Percentiles rank a stretch among this genome's conserved stretches.
These are phyloP conservation scores for Clavulina sp. DNA, from an alignment of 768 basidiomycete genomes.

Conservation along the genomic window DNA sequence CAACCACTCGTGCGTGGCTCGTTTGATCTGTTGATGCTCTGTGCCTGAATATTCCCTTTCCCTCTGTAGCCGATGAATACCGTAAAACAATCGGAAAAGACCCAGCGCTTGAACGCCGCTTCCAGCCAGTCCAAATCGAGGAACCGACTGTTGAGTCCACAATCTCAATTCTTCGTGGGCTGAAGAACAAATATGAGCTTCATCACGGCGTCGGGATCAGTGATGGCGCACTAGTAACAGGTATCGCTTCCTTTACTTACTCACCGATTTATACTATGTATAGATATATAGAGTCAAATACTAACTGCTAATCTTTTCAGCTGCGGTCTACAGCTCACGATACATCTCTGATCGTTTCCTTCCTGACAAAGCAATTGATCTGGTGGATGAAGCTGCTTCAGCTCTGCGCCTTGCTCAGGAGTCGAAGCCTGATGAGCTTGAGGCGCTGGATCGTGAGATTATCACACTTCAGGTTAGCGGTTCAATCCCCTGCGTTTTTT, in stretches of 20 bases:
- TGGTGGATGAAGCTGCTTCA: constrained; percentile 86
- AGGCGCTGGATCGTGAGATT: constrained; percentile 65
- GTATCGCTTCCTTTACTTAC: constrained; percentile 20
- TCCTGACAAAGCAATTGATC: constrained; percentile 65
- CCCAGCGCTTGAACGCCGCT: constrained; percentile 76
- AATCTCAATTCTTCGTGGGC: constrained; percentile 58
- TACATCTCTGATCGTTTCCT: constrained; percentile 79
- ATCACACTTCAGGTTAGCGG: constrained; percentile 44
- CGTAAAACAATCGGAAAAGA: constrained; percentile 85
- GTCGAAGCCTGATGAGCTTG: constrained; percentile 71
- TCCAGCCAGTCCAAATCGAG: constrained; percentile 77
- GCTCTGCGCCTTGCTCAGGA: constrained; percentile 76
- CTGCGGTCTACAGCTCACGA: constrained; percentile 67
- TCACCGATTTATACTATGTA: neutral
- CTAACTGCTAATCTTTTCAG: constrained; percentile 19
- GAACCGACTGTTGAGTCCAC: constrained; percentile 77
- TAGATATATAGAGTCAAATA: too few relatives aligned
- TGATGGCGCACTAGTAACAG: constrained; percentile 74
- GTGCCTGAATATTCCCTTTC: neutral
- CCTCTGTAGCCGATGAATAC: constrained; percentile 56
- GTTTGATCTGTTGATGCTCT: neutral
- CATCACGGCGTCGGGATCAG: constrained; percentile 90
- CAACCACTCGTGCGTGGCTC: constrained; percentile 55
- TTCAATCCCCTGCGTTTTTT: neutral
- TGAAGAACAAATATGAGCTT: constrained; percentile 73